Percentiles rank a stretch among this genome's conserved stretches.
Conservation (phyloP, 176 grass and related monocot genomes). For the Elymus sibiricus region DNA sequence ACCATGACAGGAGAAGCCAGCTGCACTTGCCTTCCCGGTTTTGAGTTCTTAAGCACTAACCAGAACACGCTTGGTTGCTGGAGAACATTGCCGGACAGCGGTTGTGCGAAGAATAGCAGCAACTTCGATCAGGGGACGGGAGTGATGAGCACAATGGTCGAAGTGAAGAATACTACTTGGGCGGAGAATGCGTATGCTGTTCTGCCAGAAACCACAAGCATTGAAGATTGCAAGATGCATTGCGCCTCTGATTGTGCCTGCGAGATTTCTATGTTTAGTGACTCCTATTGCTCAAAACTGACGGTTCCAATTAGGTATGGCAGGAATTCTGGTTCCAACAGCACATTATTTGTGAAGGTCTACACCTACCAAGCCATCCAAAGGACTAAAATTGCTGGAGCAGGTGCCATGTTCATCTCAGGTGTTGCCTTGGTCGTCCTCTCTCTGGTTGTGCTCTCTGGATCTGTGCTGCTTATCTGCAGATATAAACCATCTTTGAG, state of each 20-base stretch:
- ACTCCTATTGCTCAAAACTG: slow-evolving; percentile 30
- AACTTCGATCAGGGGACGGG: neutral
- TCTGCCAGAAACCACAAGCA: slow-evolving; percentile 14
- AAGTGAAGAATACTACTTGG: slow-evolving; percentile 40
- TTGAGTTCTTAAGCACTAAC: slow-evolving; percentile 26
- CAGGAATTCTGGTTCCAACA: slow-evolving; percentile 24
- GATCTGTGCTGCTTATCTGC: neutral
- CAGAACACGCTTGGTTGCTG: slow-evolving; percentile 32
- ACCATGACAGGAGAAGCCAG: slow-evolving; percentile 5
- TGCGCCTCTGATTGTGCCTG: slow-evolving; percentile 26
- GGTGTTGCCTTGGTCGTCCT: slow-evolving; percentile 10
- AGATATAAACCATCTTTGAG: neutral
- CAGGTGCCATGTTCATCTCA: neutral
- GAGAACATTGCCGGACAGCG: neutral
- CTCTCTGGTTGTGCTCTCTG: neutral
- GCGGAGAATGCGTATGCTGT: slow-evolving; percentile 17
- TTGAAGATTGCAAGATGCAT: slow-evolving; percentile 26
- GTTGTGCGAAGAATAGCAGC: neutral
- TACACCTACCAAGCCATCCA: neutral
- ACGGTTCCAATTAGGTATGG: slow-evolving; percentile 46
- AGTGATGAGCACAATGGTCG: neutral
- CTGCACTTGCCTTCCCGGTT: slow-evolving; percentile 38
- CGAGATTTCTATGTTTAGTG: slow-evolving; percentile 26
- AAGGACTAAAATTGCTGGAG: neutral
- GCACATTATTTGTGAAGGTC: slow-evolving; percentile 39